Base-by-base conservation (phyloP, 208 protist genomes). In the Trypanosomatidae sp. region DNA sequence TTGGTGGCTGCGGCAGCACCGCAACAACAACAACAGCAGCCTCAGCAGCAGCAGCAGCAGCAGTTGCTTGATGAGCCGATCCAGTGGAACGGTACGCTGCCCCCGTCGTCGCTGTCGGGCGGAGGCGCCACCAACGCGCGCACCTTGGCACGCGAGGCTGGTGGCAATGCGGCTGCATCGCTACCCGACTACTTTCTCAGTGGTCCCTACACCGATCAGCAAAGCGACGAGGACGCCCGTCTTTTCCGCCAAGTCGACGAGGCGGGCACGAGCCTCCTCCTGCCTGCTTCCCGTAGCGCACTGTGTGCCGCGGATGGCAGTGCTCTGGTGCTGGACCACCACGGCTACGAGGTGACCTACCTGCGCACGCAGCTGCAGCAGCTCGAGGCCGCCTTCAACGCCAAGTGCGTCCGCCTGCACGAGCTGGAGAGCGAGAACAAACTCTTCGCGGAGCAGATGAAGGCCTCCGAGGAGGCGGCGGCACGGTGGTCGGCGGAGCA, bases 301-400 rank as follows among this genome's bases (percentile, higher is more conserved):
- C 12, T 69, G 17, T 36, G 59, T 19, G 53, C 62, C n/a, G 46
- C 44, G 4, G 66, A 59, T 46, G 77, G 67, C 33, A 36, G 52
- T 22, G 76, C 65, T 43, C 25, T 95, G 53, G 50, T 95, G 56
- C 62, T 94, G 49, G 89, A 93, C 72, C 87, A 83, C 33, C 73
- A 77, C n/a, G 83, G 89, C 17, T 96, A 96, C 67, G 91, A 96
- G 65, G 83, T 92, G 36, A 86, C 89, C 8, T 96, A 91, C 69
- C 81, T 96, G 50, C 87, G 89, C 22, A 78, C 76, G 49, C 88
- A 96, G 69, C 73, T 96, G 56, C 86, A 94, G 66, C 91, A 96
- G 72, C 80, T 94, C 3, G 89, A 96, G 73, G 91, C 91, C 17
- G 91, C 89, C 8, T 94, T 90, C 72, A 96, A 94, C 72, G 66